phyloP scores from a whole-genome alignment of 176 grass and related monocot species.

The Aegilops speltoides region DNA sequence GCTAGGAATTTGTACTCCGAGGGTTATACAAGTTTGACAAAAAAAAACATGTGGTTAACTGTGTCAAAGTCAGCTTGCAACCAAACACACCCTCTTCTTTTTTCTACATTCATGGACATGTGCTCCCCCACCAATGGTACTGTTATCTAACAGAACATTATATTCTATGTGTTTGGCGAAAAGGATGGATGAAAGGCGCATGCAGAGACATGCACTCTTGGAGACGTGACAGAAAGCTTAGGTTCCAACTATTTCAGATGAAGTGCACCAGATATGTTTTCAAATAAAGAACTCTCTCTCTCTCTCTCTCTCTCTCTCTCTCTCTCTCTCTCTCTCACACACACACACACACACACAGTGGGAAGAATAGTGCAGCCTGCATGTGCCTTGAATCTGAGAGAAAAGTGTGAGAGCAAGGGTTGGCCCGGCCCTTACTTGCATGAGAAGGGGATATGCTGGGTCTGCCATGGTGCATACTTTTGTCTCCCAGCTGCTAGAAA shows the following conservation, averaged over 20 bases:
- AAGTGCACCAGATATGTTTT: slow-evolving; percentile 58
- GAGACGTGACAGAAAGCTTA: slow-evolving; percentile 58
- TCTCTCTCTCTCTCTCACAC: too few relatives aligned
- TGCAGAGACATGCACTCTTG: slow-evolving; percentile 37
- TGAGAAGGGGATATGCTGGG: slow-evolving; percentile 40
- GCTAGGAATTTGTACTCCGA: too few relatives aligned
- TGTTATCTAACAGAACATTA: slow-evolving; percentile 44
- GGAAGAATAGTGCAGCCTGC: slow-evolving; percentile 38
- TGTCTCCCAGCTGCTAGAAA: slow-evolving; percentile 25
- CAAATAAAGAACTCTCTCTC: slow-evolving; percentile 13
- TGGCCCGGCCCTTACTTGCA: slow-evolving; percentile 48
- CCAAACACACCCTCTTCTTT: too few relatives aligned
- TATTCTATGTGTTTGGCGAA: slow-evolving; percentile 40
- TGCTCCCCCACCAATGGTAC: background rate
- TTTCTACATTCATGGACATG: too few relatives aligned
- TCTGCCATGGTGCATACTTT: slow-evolving; percentile 41
- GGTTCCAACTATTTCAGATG: slow-evolving; percentile 30
- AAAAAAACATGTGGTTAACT: too few relatives aligned
- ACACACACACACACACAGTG: background rate
- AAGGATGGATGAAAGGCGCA: background rate
- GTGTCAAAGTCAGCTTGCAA: too few relatives aligned
- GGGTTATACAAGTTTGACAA: too few relatives aligned
- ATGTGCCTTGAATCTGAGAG: slow-evolving; percentile 37
- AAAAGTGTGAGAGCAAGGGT: slow-evolving; percentile 34
- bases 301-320: too few relatives aligned